Evolutionary conservation across 306 rosid genomes (phyloP), one percentile per base, ranked within the genome.

Genomic region (Pyrus betulifolia): DNA sequence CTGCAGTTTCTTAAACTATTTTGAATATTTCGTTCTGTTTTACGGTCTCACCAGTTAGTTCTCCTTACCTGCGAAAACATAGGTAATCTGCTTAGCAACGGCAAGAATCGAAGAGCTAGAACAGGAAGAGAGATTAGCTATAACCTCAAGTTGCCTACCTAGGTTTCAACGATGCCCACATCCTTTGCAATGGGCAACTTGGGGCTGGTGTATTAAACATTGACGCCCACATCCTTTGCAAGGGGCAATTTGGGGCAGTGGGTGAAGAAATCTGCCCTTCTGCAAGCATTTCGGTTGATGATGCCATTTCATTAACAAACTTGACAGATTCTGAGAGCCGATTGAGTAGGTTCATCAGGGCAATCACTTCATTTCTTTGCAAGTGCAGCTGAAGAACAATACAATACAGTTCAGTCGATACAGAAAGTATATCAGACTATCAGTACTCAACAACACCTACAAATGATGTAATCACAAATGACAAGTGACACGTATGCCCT

Each of bases 291-390:
- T 91, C 97, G 22, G 82, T 84, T 9, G 93, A 65, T 9, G 90
- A 88, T 63, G 90, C 96, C 82, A 83, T 79, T 87, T 92, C 90
- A n/a, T 89, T 86, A 49, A 88, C 91, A 18, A 91, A 79, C 79
- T 81, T 87, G 70, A 96, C 78, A 1, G 99, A 96, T 80, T 96
- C 96, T 0, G 99, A 91, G 15, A 96, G 95, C 62, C 99, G 89
- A 81, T 87, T 91, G 42, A 96, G 99, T 75, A 92, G 89, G 87
- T 96, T 96, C 80, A 87, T 33, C 81, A 96, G 78, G 38, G 98
- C 99, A 61, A 96, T 96, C 68, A 96, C 97, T 82, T 96, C 99
- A 75, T 96, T 96, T 76, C 98, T 78, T 81, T 96, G 99, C 81
- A 92, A 78, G 89, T 96, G 88, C 84, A 96, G 86, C 98, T 87